phyloP scores from a whole-genome alignment of 2,329 filamentous ascomycete species.

The Alternaria solani region DNA sequence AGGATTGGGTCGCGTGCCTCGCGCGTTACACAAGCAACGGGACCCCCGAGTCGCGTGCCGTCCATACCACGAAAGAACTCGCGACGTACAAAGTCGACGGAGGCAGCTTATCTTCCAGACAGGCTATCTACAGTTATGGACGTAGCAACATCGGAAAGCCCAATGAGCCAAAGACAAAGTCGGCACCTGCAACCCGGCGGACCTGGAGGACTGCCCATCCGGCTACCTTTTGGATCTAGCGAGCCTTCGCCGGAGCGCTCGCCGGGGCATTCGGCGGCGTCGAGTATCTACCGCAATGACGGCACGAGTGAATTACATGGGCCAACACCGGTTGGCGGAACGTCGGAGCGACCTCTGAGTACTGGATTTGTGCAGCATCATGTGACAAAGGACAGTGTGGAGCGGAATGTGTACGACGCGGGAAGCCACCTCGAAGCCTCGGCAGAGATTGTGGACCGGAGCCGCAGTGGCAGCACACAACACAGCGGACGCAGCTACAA shows the following conservation, averaged over 20 bases:
- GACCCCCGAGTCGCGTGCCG: constrained; percentile 44
- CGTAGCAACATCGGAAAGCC: constrained; percentile 22
- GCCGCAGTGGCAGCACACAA: constrained; percentile 45
- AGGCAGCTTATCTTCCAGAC: constrained; percentile 35
- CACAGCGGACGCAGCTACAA: constrained; percentile 31
- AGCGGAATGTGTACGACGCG: constrained; percentile 40
- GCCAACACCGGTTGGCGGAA: constrained; percentile 26
- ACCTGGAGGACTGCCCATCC: constrained; percentile 37
- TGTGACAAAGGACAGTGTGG: constrained; percentile 49
- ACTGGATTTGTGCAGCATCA: constrained; percentile 52
- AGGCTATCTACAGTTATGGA: constrained; percentile 44
- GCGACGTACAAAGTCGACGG: constrained; percentile 48
- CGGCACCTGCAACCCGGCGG: constrained; percentile 41
- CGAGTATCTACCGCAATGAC: constrained; percentile 43
- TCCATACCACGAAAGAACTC: constrained; percentile 76
- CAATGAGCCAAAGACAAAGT: constrained; percentile 17
- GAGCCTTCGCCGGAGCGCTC: constrained; percentile 49
- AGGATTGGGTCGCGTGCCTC: constrained; percentile 68
- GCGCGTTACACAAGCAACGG: constrained; percentile 30
- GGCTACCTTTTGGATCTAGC: constrained; percentile 48
- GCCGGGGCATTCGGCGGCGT: constrained; percentile 45
- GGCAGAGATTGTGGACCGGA: constrained; percentile 50
- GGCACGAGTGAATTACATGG: constrained; percentile 28
- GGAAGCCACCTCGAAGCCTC: constrained; percentile 46
- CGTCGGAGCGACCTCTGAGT: constrained; percentile 42